phyloP scores from a whole-genome alignment of 2,329 filamentous ascomycete genomes.

The Teratosphaeria viscida region DNA sequence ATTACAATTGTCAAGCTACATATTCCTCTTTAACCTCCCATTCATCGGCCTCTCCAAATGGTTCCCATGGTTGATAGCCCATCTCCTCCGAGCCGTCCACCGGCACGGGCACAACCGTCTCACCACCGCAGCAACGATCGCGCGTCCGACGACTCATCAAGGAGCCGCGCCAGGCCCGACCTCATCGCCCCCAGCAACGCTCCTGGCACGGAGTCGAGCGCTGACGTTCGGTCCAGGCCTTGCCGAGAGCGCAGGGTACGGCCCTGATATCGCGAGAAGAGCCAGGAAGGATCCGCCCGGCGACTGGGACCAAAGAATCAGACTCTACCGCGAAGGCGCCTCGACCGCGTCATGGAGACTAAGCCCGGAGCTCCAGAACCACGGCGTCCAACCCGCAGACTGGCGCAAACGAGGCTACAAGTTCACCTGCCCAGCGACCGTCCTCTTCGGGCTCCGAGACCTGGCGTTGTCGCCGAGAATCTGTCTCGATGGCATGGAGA shows the following conservation, averaged over 20 bases:
- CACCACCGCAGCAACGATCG: background rate
- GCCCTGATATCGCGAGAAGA: slow-evolving; percentile 5
- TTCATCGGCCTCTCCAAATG: slow-evolving; percentile 27
- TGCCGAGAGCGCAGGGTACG: slow-evolving; percentile 28
- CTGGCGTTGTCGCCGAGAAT: slow-evolving; percentile 40
- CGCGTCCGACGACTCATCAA: background rate
- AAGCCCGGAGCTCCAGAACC: slow-evolving; percentile 29
- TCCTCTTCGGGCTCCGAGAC: slow-evolving; percentile 46
- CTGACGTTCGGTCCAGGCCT: slow-evolving; percentile 41
- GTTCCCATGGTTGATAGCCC: background rate
- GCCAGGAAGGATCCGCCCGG: slow-evolving; percentile 31
- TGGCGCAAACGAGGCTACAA: slow-evolving; percentile 7
- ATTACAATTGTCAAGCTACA: slow-evolving; percentile 8
- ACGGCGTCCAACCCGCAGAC: slow-evolving; percentile 34
- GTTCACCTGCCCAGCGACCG: slow-evolving; percentile 42
- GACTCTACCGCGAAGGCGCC: slow-evolving; percentile 45
- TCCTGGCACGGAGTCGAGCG: slow-evolving; percentile 29
- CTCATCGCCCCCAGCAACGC: background rate
- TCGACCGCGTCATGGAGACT: slow-evolving; percentile 37
- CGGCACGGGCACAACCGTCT: background rate
- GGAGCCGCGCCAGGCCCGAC: background rate
- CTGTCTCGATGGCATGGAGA: slow-evolving; percentile 42
- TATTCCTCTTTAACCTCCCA: slow-evolving; percentile 45
- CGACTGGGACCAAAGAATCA: slow-evolving; percentile 42
- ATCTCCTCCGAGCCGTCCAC: slow-evolving; percentile 1